Percentiles rank a stretch among this genome's conserved stretches.
Evolutionary conservation across 2,329 filamentous ascomycete genomes (phyloP).

Genomic region (Fusarium nematophilum): DNA sequence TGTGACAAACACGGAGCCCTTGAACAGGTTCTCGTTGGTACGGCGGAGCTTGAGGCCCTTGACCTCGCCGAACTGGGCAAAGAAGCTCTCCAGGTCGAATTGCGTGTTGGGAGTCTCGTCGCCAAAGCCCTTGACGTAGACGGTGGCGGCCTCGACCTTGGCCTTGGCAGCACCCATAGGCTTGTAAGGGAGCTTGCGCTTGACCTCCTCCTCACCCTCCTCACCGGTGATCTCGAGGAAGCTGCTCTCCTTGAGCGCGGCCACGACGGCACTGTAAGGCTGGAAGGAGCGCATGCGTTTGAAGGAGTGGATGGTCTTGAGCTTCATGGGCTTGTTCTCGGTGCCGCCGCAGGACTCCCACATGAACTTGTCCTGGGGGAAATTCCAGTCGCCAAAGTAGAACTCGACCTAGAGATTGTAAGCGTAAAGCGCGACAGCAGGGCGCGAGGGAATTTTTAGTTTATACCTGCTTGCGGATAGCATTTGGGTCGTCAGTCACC

Average conservation of each 20-base stretch:
- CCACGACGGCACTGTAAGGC: conserved; percentile 84
- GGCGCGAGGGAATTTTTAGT: not conserved
- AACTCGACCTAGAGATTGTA: conserved; percentile 79
- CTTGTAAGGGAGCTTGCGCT: conserved; percentile 79
- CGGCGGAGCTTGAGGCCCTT: conserved; percentile 90
- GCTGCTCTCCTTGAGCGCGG: conserved; percentile 82
- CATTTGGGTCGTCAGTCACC: conserved; percentile 79
- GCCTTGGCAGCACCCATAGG: conserved; percentile 69
- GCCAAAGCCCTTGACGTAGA: conserved; percentile 96
- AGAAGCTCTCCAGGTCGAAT: conserved; percentile 94
- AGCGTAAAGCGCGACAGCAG: not conserved
- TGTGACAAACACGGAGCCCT: conserved; percentile 96
- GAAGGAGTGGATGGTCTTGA: conserved; percentile 85
- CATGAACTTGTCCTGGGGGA: conserved; percentile 89
- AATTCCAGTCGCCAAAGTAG: conserved; percentile 93
- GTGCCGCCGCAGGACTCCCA: conserved; percentile 81
- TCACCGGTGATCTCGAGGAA: conserved; percentile 79
- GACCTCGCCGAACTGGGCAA: conserved; percentile 81
- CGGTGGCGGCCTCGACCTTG: conserved; percentile 76
- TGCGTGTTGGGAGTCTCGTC: conserved; percentile 86
- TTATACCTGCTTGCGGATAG: conserved; percentile 84
- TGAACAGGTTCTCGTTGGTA: conserved; percentile 78
- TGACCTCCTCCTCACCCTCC: conserved; percentile 76
- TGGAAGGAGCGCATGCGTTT: conserved; percentile 97
- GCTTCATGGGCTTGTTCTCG: conserved; percentile 82